These are phyloP conservation scores for Elsinoe necatrix DNA, from an alignment of 2,329 filamentous ascomycete genomes.

Conservation along the genomic window DNA sequence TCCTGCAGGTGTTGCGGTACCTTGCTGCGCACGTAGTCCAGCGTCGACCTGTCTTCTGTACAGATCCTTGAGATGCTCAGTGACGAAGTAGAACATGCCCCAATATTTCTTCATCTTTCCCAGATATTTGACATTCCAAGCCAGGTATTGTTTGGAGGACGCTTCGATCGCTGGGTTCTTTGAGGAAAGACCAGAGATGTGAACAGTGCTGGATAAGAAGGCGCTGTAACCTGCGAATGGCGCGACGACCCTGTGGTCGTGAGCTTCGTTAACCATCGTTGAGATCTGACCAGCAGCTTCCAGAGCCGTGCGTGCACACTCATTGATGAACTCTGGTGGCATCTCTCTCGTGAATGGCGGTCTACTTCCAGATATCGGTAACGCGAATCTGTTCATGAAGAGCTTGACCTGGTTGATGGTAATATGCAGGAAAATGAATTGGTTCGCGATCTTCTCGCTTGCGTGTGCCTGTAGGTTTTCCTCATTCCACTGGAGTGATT, in stretches of 20 bases:
- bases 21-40: slow-evolving; percentile 56
- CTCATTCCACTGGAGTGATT: slow-evolving; percentile 60
- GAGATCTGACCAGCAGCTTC: slow-evolving; percentile 82
- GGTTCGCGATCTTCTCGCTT: slow-evolving; percentile 77
- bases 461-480: slow-evolving; percentile 81
- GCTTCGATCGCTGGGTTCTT: slow-evolving; percentile 68
- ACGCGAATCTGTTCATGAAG: slow-evolving; percentile 81
- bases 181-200: slow-evolving; percentile 85
- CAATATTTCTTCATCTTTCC: slow-evolving; percentile 95
- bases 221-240: slow-evolving; percentile 94
- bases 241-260: slow-evolving; percentile 71
- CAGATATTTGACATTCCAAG: slow-evolving; percentile 81
- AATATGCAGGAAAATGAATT: slow-evolving; percentile 88
- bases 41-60: slow-evolving; percentile 80
- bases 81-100: slow-evolving; percentile 98
- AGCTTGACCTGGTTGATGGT: slow-evolving; percentile 81
- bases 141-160: slow-evolving; percentile 72
- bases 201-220: slow-evolving; percentile 88
- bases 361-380: slow-evolving; percentile 57
- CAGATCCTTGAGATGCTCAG: slow-evolving; percentile 81
- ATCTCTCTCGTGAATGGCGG: slow-evolving; percentile 53
- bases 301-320: slow-evolving; percentile 66
- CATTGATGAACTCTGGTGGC: slow-evolving; percentile 67
- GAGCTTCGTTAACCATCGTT: slow-evolving; percentile 68
- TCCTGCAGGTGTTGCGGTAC: slow-evolving; percentile 28